A percentile compares a stretch with the other conserved stretches of the same genome.
These are phyloP conservation scores for Ophiostoma himal-ulmi DNA, from an alignment of 2,329 filamentous ascomycete species.

Conservation along the genomic window DNA sequence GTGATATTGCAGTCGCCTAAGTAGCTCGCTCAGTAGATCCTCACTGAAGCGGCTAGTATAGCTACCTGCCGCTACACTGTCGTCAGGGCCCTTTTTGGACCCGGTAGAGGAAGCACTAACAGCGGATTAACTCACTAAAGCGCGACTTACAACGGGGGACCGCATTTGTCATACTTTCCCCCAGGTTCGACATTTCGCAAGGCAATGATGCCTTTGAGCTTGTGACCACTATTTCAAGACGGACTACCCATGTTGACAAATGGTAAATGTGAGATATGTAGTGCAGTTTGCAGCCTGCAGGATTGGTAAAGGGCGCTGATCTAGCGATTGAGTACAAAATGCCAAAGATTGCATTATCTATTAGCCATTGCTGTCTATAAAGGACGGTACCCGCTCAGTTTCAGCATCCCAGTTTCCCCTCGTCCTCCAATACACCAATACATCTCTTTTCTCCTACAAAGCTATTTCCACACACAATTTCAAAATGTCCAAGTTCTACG, in stretches of 20 bases:
- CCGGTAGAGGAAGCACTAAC: neutral
- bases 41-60: neutral
- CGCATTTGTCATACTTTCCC: constrained; percentile 9
- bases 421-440: neutral
- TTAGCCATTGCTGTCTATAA: neutral
- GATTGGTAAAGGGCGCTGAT: neutral
- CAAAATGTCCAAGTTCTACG: constrained; percentile 45
- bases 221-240: neutral
- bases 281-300: neutral
- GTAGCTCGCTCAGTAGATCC: neutral
- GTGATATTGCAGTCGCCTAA: neutral
- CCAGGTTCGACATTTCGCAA: constrained; percentile 19
- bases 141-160: neutral
- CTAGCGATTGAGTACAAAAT: neutral
- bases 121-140: neutral
- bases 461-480: neutral
- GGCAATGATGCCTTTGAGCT: constrained; percentile 20
- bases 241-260: neutral
- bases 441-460: too few relatives aligned
- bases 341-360: neutral
- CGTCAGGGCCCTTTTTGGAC: neutral
- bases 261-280: neutral
- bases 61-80: neutral
- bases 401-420: neutral
- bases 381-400: neutral